A percentile compares a stretch with the other conserved stretches of the same genome.
These are phyloP conservation scores for Calvatia gigantea DNA, from an alignment of 768 basidiomycete genomes.

Conservation along the genomic window DNA sequence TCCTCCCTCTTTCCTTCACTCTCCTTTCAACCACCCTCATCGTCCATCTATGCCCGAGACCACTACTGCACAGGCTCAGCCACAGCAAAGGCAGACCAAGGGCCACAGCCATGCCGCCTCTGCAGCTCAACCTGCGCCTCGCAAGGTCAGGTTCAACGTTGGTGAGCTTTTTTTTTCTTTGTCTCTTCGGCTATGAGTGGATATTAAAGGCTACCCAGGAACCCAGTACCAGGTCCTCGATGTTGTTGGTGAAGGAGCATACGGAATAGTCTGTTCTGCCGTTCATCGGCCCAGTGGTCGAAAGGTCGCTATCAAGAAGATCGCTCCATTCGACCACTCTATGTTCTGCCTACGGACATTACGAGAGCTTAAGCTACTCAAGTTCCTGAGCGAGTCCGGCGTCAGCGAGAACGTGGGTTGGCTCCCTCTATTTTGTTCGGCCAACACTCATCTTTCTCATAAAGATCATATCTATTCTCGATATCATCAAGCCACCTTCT, in stretches of 20 bases:
- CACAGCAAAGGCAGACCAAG: constrained; percentile 5
- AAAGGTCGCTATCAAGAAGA: constrained; percentile 96
- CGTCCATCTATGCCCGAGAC: constrained; percentile 23
- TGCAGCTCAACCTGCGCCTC: constrained; percentile 51
- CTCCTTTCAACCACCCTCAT: constrained; percentile 17
- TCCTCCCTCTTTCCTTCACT: constrained; percentile 11
- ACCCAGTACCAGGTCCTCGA: constrained; percentile 83
- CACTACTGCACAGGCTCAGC: constrained; percentile 18
- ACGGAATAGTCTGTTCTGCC: constrained; percentile 94
- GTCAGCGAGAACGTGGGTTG: constrained; percentile 80
- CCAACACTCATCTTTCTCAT: constrained; percentile 14
- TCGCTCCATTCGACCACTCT: constrained; percentile 92
- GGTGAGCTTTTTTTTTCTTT: constrained; percentile 38
- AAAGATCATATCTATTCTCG: constrained; percentile 88
- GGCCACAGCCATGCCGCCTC: constrained; percentile 39
- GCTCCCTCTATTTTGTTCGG: background rate
- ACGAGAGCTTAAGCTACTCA: constrained; percentile 79
- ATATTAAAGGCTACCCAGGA: constrained; percentile 33
- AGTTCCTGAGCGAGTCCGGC: constrained; percentile 82
- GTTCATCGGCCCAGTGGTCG: constrained; percentile 82
- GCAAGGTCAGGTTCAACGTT: constrained; percentile 89
- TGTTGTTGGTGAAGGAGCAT: constrained; percentile 88
- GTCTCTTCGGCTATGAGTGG: constrained; percentile 9
- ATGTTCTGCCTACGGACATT: constrained; percentile 94
- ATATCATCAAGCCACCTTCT: constrained; percentile 80